Conservation (phyloP, 371 early-diverging fungal genomes). For the Mortierella sp. region DNA sequence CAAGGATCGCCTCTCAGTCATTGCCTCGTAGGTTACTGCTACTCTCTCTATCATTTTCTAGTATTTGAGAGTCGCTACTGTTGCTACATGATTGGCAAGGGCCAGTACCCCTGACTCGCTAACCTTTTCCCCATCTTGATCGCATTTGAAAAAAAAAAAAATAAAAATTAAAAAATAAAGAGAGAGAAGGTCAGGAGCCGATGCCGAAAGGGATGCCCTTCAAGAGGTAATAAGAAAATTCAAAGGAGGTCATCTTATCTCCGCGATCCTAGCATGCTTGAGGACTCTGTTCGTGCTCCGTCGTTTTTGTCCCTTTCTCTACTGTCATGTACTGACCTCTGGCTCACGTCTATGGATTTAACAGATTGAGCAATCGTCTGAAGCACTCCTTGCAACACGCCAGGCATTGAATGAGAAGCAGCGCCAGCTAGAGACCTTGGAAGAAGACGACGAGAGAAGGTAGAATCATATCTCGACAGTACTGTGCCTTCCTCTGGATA, state of each 20-base stretch:
- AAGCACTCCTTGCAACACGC: slow-evolving; percentile 15
- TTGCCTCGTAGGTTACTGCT: not conserved
- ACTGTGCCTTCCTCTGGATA: not conserved
- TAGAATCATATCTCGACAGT: slow-evolving; percentile 2
- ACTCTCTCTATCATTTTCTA: not conserved
- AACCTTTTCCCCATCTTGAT: not conserved
- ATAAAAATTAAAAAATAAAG: not conserved
- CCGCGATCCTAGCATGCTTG: too few relatives aligned
- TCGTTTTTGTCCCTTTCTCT: not conserved
- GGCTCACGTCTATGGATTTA: not conserved
- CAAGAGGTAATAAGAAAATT: not conserved
- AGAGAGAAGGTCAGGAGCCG: not conserved
- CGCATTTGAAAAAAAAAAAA: not conserved
- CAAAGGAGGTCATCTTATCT: too few relatives aligned
- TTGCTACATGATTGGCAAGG: not conserved
- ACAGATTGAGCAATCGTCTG: slow-evolving; percentile 25
- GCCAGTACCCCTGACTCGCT: not conserved
- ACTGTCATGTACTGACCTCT: not conserved
- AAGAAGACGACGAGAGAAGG: slow-evolving; percentile 20
- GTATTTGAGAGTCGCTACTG: not conserved
- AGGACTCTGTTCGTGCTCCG: not conserved
- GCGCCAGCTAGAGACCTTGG: slow-evolving; percentile 9
- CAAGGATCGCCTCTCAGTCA: slow-evolving; percentile 5
- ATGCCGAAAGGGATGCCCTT: slow-evolving; percentile 7
- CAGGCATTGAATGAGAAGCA: slow-evolving; percentile 24